Percentiles rank a stretch among this genome's conserved stretches.
These are phyloP conservation scores for Spinacia oleracea DNA, from an alignment of 179 eudicot species.

Conservation along the genomic window DNA sequence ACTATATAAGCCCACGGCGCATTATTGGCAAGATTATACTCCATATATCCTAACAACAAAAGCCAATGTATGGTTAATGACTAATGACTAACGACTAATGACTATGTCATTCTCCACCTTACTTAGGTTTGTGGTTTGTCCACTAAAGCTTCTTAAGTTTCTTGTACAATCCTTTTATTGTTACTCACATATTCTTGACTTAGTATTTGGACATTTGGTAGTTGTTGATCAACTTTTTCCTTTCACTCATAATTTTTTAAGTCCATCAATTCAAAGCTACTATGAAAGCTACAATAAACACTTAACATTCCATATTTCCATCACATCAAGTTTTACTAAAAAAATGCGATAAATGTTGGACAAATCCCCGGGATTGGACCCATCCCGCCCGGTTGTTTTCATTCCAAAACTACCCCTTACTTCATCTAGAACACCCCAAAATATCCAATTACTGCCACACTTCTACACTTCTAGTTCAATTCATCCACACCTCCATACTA, in stretches of 20 bases:
- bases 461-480: too few species aligned
- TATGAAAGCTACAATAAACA: background rate
- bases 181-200: slow-evolving; percentile 7
- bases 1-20: slow-evolving; percentile 11
- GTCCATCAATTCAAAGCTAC: background rate
- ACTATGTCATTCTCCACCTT: slow-evolving; percentile 24
- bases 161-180: slow-evolving; percentile 5
- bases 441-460: too few species aligned
- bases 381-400: background rate
- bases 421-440: background rate
- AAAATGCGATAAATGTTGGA: background rate
- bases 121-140: slow-evolving; percentile 15
- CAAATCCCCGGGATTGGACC: background rate
- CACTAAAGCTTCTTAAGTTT: slow-evolving; percentile 11
- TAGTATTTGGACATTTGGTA: background rate
- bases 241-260: slow-evolving; percentile 14
- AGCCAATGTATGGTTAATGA: background rate
- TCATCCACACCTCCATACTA: too few species aligned
- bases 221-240: slow-evolving; percentile 26
- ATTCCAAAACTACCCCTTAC: background rate
- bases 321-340: background rate
- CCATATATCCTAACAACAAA: background rate
- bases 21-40: background rate
- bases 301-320: background rate
- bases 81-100: background rate